Evolutionary conservation across 2,329 filamentous ascomycete genomes (phyloP).

Genomic region (Lomentospora prolificans): DNA sequence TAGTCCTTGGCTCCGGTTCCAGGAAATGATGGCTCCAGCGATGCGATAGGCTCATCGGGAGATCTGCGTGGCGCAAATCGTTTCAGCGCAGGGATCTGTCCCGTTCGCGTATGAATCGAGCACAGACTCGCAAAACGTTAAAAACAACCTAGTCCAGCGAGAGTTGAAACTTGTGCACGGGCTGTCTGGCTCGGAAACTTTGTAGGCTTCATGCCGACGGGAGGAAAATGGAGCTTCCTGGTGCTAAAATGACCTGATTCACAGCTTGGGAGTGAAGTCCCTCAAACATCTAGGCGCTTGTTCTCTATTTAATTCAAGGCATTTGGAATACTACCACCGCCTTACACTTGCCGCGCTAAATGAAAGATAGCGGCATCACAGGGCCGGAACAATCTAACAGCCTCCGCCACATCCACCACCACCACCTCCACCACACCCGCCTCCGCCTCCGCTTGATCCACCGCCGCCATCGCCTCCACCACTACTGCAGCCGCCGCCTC

Average conservation of each 20-base stretch:
- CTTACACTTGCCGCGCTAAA: no score
- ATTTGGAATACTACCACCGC: no score
- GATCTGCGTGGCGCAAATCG: background rate
- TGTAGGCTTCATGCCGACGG: no score
- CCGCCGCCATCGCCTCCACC: background rate
- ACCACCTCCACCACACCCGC: background rate
- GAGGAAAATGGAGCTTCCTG: no score
- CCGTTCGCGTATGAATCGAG: background rate
- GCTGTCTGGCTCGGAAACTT: no score
- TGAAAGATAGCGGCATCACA: no score
- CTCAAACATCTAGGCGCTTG: no score
- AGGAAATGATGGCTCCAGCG: background rate
- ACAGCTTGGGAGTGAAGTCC: no score
- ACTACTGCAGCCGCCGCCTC: background rate
- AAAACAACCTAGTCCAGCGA: background rate
- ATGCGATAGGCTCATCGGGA: constrained; percentile 3
- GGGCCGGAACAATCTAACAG: no score
- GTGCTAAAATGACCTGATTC: no score
- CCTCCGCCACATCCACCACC: no score
- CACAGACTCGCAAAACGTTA: background rate
- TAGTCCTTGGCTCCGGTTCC: background rate
- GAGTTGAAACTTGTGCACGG: background rate
- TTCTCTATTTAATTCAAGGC: no score
- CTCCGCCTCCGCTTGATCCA: background rate
- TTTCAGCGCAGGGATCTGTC: background rate